Evolutionary conservation across 2,329 filamentous ascomycete genomes (phyloP).

Genomic region (Onygenales sp.): DNA sequence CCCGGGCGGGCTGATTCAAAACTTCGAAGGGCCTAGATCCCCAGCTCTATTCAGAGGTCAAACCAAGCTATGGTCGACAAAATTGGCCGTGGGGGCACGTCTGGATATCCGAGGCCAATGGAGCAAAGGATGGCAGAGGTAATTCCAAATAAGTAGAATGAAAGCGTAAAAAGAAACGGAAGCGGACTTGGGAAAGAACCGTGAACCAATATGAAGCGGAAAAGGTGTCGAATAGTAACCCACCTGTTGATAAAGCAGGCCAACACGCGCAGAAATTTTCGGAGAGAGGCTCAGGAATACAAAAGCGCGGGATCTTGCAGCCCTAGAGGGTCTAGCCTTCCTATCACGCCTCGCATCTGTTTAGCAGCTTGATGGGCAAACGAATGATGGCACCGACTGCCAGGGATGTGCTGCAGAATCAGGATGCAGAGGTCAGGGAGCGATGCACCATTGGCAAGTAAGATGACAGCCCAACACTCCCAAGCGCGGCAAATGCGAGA

Average conservation of each 20-base stretch:
- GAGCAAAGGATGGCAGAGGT: background rate
- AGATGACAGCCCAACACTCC: background rate
- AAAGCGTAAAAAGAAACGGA: background rate
- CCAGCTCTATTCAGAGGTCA: background rate
- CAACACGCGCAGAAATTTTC: background rate
- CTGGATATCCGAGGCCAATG: background rate
- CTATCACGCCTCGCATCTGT: conserved; percentile 3
- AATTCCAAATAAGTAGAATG: background rate
- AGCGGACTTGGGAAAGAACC: background rate
- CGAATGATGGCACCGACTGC: background rate
- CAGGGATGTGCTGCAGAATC: background rate
- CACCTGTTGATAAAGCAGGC: background rate
- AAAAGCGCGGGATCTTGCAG: conserved; percentile 7
- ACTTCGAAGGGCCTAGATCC: conserved; percentile 4
- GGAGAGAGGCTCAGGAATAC: conserved; percentile 2
- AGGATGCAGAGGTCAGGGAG: background rate
- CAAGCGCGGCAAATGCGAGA: conserved; percentile 2
- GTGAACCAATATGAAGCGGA: background rate
- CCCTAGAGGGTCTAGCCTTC: conserved; percentile 8
- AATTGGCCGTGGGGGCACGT: background rate
- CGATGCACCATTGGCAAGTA: background rate
- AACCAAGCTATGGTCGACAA: background rate
- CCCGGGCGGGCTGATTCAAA: background rate
- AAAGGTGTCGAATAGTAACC: background rate
- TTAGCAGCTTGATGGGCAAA: background rate